These are phyloP conservation scores for Rhodomyrtus psidioides DNA, from an alignment of 441 rosid genomes.

Conservation along the genomic window DNA sequence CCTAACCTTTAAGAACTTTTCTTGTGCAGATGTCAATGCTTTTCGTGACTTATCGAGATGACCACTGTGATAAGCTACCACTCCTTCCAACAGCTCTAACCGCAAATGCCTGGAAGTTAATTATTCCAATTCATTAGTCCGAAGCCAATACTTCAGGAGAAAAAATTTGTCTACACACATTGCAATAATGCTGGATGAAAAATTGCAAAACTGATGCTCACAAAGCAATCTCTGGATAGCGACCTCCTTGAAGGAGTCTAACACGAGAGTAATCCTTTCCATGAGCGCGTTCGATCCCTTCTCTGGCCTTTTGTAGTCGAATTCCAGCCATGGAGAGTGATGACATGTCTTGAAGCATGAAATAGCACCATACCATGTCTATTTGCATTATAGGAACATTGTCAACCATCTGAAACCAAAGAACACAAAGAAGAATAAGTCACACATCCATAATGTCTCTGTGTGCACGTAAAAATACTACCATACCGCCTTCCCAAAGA, in stretches of 20 bases:
- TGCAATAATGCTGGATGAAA: background rate
- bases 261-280: constrained; percentile 83
- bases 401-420: constrained; percentile 56
- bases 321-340: constrained; percentile 72
- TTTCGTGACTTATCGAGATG: constrained; percentile 48
- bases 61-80: constrained; percentile 84
- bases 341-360: constrained; percentile 76
- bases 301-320: constrained; percentile 77
- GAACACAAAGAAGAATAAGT: background rate
- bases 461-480: background rate
- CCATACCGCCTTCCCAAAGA: background rate
- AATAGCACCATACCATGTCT: constrained; percentile 97
- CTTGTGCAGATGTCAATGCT: constrained; percentile 62
- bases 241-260: constrained; percentile 72
- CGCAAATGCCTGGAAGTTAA: constrained; percentile 51
- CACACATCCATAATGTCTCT: background rate
- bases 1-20: constrained; percentile 58
- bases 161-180: background rate
- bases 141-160: background rate
- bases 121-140: background rate
- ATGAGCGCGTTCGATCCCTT: constrained; percentile 77
- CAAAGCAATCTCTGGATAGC: constrained; percentile 69
- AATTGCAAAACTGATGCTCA: constrained; percentile 25
- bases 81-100: constrained; percentile 86
- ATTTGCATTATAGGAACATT: constrained; percentile 82